phyloP scores from a whole-genome alignment of 371 early-diverging fungal species.

The Rhizopus sp. region DNA sequence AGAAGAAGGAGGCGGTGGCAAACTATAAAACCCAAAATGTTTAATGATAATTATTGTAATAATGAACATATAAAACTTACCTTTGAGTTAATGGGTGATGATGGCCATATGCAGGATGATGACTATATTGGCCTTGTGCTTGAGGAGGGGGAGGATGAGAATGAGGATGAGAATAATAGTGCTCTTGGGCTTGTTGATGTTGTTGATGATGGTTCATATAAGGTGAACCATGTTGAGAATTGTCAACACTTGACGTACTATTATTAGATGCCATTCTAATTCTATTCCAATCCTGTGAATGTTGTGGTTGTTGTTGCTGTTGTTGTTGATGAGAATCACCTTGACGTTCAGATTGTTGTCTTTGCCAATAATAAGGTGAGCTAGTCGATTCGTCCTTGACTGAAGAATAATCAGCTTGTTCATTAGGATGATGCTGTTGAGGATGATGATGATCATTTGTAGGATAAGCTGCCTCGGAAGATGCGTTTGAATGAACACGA shows the following conservation, averaged over 20 bases:
- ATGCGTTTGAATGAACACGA: slow-evolving; percentile 9
- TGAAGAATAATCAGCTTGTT: too few species aligned
- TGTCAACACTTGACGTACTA: slow-evolving; percentile 21
- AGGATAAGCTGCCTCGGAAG: slow-evolving; percentile 7
- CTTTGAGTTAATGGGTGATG: slow-evolving; percentile 11
- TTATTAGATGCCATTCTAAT: slow-evolving; percentile 24
- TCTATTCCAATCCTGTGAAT: slow-evolving; percentile 18
- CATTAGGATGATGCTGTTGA: slow-evolving; percentile 2
- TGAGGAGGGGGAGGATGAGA: slow-evolving; percentile 13
- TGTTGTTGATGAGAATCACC: too few species aligned
- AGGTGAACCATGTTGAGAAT: slow-evolving; percentile 20
- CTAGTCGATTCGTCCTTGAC: too few species aligned
- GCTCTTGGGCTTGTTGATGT: slow-evolving; percentile 10
- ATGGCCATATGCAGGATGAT: slow-evolving; percentile 14
- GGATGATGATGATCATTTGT: slow-evolving; percentile 5
- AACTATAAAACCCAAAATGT: neutral
- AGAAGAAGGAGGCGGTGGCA: slow-evolving; percentile 18
- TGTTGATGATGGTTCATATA: slow-evolving; percentile 22
- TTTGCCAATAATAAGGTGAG: slow-evolving; percentile 27
- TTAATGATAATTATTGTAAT: neutral
- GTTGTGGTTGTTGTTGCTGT: too few species aligned
- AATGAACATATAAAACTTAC: neutral
- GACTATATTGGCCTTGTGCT: slow-evolving; percentile 8
- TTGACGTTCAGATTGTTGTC: slow-evolving; percentile 4
- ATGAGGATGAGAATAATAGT: slow-evolving; percentile 14